Percentiles rank a stretch among this genome's conserved stretches.
Evolutionary conservation across 345 rosid genomes (phyloP).

Genomic region (Citropsis articulata): DNA sequence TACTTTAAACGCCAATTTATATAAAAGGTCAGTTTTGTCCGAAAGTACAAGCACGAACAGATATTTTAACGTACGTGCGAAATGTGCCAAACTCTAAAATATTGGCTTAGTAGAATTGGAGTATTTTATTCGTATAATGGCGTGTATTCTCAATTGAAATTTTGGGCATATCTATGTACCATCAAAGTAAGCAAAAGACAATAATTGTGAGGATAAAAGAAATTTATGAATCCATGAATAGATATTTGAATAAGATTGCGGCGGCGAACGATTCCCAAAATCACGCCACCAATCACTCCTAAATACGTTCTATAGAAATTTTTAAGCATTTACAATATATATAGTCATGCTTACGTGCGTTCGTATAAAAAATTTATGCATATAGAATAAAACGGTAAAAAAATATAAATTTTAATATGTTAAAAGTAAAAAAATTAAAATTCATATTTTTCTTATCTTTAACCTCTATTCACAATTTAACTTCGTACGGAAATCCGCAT

Average conservation of each 20-base stretch:
- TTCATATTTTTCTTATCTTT: too few species aligned
- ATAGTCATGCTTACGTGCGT: too few species aligned
- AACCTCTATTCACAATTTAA: too few species aligned
- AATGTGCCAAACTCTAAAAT: slow-evolving; percentile 1
- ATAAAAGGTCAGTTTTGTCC: slow-evolving; percentile 11
- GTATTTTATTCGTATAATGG: background rate
- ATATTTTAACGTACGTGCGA: slow-evolving; percentile 5
- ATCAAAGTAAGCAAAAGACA: background rate
- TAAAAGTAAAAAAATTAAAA: too few species aligned
- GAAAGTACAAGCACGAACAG: background rate
- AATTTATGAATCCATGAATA: background rate
- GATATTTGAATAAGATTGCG: slow-evolving; percentile 26
- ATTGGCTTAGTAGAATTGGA: background rate
- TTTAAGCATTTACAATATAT: background rate
- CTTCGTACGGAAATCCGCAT: too few species aligned
- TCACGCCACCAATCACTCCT: slow-evolving; percentile 62
- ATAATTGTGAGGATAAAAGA: background rate
- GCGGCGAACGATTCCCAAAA: slow-evolving; percentile 46
- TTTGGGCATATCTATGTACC: background rate
- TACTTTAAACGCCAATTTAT: slow-evolving; percentile 1
- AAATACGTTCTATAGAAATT: too few species aligned
- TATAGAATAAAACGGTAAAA: too few species aligned
- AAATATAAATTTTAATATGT: too few species aligned
- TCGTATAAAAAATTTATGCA: background rate
- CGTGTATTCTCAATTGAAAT: background rate